Evolutionary conservation across 2,329 filamentous ascomycete species (phyloP), one percentile per base, ranked within the genome.

Genomic region (Trichoderma cornu-damae): DNA sequence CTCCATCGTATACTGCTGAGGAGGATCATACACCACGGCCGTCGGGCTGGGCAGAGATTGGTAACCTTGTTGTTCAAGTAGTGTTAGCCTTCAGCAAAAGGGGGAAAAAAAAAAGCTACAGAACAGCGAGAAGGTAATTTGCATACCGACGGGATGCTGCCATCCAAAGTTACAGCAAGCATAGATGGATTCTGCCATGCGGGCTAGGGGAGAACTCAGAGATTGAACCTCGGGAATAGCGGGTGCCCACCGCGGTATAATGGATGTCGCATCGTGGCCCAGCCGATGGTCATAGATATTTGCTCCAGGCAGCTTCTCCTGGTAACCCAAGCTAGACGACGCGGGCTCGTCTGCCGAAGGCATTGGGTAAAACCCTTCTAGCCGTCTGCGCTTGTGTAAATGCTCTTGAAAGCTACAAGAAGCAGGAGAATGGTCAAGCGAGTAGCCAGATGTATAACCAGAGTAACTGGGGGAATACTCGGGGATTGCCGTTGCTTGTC

Each of bases 291-390:
- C 58, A 52, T 66, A 61, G 30, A 61, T 61, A 30, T 56, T 59
- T 35, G 60, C 53, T 24, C 61, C 58, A 30, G 64, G 61, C 28
- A 65, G 52, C 57, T 74, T 74, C 59, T 74, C 71, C 52, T 67
- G 63, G 49, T 51, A 65, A 60, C 62, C 64, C 24, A 68, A 69
- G 48, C 65, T 62, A 57, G 66, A 59, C 28, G 63, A 60, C 14
- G 63, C 22, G 16, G n/a, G 14, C 14, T 38, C 42, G 42, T 46
- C 51, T 26, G 18, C 11, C 8, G 30, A 18, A 46, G 51, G 20
- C 72, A 75, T 75, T 61, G 67, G 58, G 57, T 67, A 53, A 52
- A 65, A 63, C 61, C 66, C 59, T 42, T 64, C 62, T 53, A 68
- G 55, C 61, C 63, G 70, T 60, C 66, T 69, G 58, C 69, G 69